Conservation (phyloP, 176 grass and related monocot genomes). For the Paspalum vaginatum region DNA sequence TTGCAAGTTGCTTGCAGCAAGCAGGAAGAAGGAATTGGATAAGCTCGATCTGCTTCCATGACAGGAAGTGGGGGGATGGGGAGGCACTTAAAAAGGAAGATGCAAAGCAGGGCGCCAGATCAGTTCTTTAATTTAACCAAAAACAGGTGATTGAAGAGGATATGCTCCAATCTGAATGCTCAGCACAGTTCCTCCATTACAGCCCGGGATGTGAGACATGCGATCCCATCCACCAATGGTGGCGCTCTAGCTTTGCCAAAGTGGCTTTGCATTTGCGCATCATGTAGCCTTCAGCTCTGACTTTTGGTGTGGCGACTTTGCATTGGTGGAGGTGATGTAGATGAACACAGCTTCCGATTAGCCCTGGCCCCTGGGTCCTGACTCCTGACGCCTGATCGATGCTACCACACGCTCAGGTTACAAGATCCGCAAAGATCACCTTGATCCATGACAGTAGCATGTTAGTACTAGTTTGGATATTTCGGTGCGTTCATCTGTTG, state of each 20-base stretch:
- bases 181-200: conserved; percentile 53
- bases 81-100: conserved; percentile 43
- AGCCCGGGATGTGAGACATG: conserved; percentile 17
- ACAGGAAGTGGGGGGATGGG: conserved; percentile 16
- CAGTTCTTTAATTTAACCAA: conserved; percentile 40
- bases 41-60: conserved; percentile 44
- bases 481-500: not conserved
- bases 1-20: conserved; percentile 30
- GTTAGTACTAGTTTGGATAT: not conserved
- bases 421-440: conserved; percentile 32
- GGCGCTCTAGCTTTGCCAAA: conserved; percentile 43
- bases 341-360: conserved; percentile 40
- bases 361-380: conserved; percentile 7
- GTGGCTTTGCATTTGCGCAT: conserved; percentile 49
- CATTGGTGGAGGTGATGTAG: conserved; percentile 40
- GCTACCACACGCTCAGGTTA: not conserved
- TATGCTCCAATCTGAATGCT: conserved; percentile 48
- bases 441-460: not conserved
- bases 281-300: conserved; percentile 20
- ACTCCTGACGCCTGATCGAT: too few relatives aligned
- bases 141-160: conserved; percentile 40
- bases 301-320: conserved; percentile 48
- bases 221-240: conserved; percentile 56
- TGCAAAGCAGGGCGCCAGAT: conserved; percentile 34
- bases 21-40: conserved; percentile 45